Evolutionary conservation across 2,329 filamentous ascomycete genomes (phyloP).

Genomic region (Colletotrichum zoysiae): DNA sequence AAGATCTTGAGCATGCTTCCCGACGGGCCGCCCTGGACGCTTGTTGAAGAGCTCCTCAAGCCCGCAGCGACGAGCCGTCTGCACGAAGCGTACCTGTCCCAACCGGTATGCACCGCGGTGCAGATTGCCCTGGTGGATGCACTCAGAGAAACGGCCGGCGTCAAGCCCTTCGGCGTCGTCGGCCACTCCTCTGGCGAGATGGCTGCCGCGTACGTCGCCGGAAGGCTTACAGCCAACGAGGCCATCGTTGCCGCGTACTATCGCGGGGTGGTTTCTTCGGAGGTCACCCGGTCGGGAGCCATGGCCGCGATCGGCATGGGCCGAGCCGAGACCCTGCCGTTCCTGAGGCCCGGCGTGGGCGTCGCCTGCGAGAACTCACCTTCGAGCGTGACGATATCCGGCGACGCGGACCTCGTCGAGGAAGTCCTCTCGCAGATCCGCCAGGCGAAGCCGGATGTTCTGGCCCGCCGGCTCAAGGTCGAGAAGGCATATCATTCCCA

Average conservation of each 20-base stretch:
- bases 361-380: slow-evolving; percentile 46
- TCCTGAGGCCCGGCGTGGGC: slow-evolving; percentile 34
- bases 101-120: slow-evolving; percentile 49
- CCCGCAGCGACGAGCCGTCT: background rate
- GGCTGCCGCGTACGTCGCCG: slow-evolving; percentile 47
- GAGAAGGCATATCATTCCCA: slow-evolving; percentile 50
- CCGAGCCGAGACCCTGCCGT: slow-evolving; percentile 18
- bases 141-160: slow-evolving; percentile 46
- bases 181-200: slow-evolving; percentile 53
- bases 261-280: slow-evolving; percentile 50
- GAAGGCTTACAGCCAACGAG: slow-evolving; percentile 48
- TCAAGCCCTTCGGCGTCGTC: slow-evolving; percentile 53
- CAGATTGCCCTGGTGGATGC: slow-evolving; percentile 54
- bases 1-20: slow-evolving; percentile 10
- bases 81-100: slow-evolving; percentile 44
- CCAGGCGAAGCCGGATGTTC: slow-evolving; percentile 36
- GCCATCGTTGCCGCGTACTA: slow-evolving; percentile 57
- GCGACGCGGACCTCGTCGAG: slow-evolving; percentile 40
- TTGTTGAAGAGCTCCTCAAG: slow-evolving; percentile 44
- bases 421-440: slow-evolving; percentile 42
- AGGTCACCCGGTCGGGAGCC: slow-evolving; percentile 38
- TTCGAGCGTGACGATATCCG: slow-evolving; percentile 46
- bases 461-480: slow-evolving; percentile 46
- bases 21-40: slow-evolving; percentile 42
- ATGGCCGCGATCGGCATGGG: slow-evolving; percentile 53